These are phyloP conservation scores for Chlamydomonas reinhardtii DNA, from an alignment of 163 green algal species.

Conservation along the genomic window DNA sequence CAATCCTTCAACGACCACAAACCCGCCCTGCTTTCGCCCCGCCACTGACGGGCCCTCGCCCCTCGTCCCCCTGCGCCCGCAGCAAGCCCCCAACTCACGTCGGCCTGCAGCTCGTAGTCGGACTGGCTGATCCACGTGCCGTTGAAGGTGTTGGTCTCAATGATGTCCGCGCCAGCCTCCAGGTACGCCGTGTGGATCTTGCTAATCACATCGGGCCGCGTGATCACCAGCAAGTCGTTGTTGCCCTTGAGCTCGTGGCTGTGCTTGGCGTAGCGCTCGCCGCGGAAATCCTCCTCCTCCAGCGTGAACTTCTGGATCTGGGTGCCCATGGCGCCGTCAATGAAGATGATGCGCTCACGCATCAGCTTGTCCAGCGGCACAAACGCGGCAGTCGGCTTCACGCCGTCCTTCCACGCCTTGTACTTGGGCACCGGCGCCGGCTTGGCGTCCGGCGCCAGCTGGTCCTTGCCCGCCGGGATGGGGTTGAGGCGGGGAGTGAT, in stretches of 20 bases:
- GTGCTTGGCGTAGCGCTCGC: conserved; percentile 85
- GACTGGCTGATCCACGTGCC: conserved; percentile 95
- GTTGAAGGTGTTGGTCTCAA: conserved; percentile 99
- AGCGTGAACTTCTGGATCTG: conserved; percentile 96
- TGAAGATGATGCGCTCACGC: conserved; percentile 91
- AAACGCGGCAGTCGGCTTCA: conserved; percentile 53
- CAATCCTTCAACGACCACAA: too few relatives aligned
- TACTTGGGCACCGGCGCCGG: conserved; percentile 78
- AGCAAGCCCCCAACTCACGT: neutral
- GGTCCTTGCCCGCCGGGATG: conserved; percentile 67
- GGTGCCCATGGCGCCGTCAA: conserved; percentile 98
- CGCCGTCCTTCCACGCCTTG: conserved; percentile 65
- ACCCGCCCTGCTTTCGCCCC: too few relatives aligned
- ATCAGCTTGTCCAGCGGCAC: conserved; percentile 58
- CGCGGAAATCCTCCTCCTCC: conserved; percentile 91
- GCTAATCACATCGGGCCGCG: conserved; percentile 93
- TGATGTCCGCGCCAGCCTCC: conserved; percentile 95
- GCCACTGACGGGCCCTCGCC: too few relatives aligned
- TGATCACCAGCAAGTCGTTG: conserved; percentile 98
- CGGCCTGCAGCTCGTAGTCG: conserved; percentile 92
- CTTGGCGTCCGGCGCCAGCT: conserved; percentile 64
- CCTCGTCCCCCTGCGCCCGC: neutral
- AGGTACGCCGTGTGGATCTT: conserved; percentile 96
- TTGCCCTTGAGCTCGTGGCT: conserved; percentile 96
- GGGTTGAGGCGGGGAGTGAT: conserved; percentile 74